Evolutionary conservation across 768 basidiomycete species (phyloP).

Genomic region (Phallus indusiatus): DNA sequence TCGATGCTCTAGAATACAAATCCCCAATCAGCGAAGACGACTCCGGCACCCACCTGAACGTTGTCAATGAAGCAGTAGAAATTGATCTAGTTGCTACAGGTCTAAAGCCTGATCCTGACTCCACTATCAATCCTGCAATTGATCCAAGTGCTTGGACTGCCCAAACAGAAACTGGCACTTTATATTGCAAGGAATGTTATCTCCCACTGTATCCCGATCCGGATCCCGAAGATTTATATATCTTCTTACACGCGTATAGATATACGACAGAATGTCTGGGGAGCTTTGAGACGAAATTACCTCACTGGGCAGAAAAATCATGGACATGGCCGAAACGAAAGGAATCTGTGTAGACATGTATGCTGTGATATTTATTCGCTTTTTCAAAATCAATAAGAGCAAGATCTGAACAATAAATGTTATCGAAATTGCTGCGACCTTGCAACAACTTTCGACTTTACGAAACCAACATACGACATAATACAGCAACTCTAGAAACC

Average conservation of each 20-base stretch:
- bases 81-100: conserved; percentile 2
- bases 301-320: conserved; percentile 75
- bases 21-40: background rate
- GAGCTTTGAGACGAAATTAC: conserved; percentile 78
- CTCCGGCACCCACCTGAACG: background rate
- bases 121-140: background rate
- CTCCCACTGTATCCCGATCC: conserved; percentile 91
- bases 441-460: too few species aligned
- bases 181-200: conserved; percentile 87
- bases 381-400: too few species aligned
- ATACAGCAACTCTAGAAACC: too few species aligned
- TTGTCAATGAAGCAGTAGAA: background rate
- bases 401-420: too few species aligned
- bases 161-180: conserved; percentile 10
- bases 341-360: background rate
- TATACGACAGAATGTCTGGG: conserved; percentile 72
- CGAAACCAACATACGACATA: too few species aligned
- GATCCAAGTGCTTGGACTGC: conserved; percentile 6
- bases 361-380: too few species aligned
- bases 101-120: background rate
- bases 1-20: background rate
- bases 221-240: conserved; percentile 83
- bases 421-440: too few species aligned
- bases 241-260: conserved; percentile 86
- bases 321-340: conserved; percentile 46